Evolutionary conservation across 495 filamentous ascomycete genomes (phyloP).

Genomic region (Mycothermus thermophilus): DNA sequence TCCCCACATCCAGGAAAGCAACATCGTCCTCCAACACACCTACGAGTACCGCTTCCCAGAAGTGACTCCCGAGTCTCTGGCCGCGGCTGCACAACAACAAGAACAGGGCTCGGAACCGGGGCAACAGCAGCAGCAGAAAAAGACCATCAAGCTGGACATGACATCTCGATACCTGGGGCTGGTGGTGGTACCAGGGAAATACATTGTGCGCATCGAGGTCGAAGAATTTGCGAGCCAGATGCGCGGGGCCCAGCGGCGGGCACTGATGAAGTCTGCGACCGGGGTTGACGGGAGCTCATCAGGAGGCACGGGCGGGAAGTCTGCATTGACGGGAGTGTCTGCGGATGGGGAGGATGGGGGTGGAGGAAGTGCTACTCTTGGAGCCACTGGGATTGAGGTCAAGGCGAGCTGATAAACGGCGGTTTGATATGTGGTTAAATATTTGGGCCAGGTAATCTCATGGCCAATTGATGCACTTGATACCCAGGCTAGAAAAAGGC

Average conservation of each 20-base stretch:
- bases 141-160: conserved; percentile 45
- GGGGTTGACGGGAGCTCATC: too few species aligned
- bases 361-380: not conserved
- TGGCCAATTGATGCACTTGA: too few species aligned
- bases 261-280: not conserved
- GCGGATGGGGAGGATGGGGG: not conserved
- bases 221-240: conserved; percentile 52
- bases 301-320: too few species aligned
- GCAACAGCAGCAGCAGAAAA: conserved; percentile 18
- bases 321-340: not conserved
- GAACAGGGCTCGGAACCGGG: conserved; percentile 31
- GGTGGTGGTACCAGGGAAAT: conserved; percentile 75
- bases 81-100: conserved; percentile 23
- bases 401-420: not conserved
- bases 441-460: too few species aligned
- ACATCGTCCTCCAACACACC: conserved; percentile 72
- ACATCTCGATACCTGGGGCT: conserved; percentile 75
- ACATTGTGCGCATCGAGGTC: conserved; percentile 77
- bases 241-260: conserved; percentile 1
- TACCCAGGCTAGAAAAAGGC: too few species aligned
- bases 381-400: not conserved
- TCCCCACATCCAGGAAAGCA: conserved; percentile 31
- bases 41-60: conserved; percentile 71
- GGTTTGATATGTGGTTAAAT: not conserved
- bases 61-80: conserved; percentile 25